Base-by-base conservation (phyloP, 2,329 filamentous ascomycete species). In the Macrophomina tecta region DNA sequence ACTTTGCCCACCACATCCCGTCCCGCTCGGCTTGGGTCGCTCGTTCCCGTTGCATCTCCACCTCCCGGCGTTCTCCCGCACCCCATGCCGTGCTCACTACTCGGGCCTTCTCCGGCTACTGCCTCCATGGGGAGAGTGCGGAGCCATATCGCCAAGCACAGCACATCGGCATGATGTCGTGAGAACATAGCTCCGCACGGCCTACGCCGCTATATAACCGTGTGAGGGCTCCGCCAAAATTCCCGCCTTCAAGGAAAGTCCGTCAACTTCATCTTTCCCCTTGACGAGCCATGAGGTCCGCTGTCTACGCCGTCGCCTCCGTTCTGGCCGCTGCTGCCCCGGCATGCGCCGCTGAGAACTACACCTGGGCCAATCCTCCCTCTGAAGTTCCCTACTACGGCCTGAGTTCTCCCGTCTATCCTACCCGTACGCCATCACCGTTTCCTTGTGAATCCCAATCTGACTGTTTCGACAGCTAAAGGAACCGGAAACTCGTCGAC, bases 361-460 rank as follows among this genome's bases (percentile, higher is more conserved):
- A 65, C 42, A 65, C 63, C 40, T 65, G 63, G 63, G 45, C 51
- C 32, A 65, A 65, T 18, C 52, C 46, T 8, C 65, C 65, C 32
- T 75, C 74, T 1, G 73, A 76, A 64, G 72, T 75, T 9, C 73
- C 70, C 28, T 60, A 73, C 0, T 76, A 76, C 23, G 74, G 74
- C 42, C 69, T 70, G 6, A 75, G 73, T 55, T 73, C 74, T 16
- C 73, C 74, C 16, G 69, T 76, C 12, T 76, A 76, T 56, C 74
- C 74, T n/a, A 72, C 64, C 28, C 74, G 74, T 75, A 67, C 61
- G 74, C 69, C 28, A 6, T 14, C 1, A 6, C 28, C 40, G 4
- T 9, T 23, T 34, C n/a, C 28, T n/a, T 6, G 9, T 7, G 28
- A 11, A 3, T 8, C 18, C 5, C 16, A 34, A 9, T 28, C 28